Conservation (phyloP, 768 basidiomycete species). For the Trametes cinnabarina region DNA sequence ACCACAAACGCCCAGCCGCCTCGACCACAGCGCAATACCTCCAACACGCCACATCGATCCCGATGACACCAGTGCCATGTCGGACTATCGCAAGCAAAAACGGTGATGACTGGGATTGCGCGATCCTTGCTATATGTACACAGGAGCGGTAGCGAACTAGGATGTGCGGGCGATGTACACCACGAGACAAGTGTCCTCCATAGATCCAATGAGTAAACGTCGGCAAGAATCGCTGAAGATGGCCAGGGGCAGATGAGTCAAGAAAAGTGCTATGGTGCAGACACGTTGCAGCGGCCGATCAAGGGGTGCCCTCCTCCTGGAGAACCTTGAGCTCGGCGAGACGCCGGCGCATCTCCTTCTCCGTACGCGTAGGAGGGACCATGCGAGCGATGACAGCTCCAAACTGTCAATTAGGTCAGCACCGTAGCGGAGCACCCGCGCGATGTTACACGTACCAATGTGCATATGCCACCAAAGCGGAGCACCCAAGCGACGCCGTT, state of each 20-base stretch:
- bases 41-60: slow-evolving; percentile 26
- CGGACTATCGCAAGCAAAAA: slow-evolving; percentile 43
- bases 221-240: not conserved
- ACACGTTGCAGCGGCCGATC: not conserved
- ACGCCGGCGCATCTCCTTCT: slow-evolving; percentile 83
- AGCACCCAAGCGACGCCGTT: slow-evolving; percentile 93
- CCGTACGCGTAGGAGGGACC: slow-evolving; percentile 87
- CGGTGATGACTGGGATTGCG: slow-evolving; percentile 53
- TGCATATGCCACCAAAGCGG: slow-evolving; percentile 86
- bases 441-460: slow-evolving; percentile 45
- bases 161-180: slow-evolving; percentile 12
- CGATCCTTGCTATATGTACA: slow-evolving; percentile 44
- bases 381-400: slow-evolving; percentile 77
- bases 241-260: not conserved
- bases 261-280: not conserved
- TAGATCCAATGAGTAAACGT: not conserved
- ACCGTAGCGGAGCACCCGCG: not conserved
- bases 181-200: slow-evolving; percentile 1
- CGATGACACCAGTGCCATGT: slow-evolving; percentile 53
- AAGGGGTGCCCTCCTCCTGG: slow-evolving; percentile 51
- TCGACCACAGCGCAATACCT: slow-evolving; percentile 31
- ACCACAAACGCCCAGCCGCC: slow-evolving; percentile 19
- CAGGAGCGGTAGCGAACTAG: not conserved
- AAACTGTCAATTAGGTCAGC: slow-evolving; percentile 31
- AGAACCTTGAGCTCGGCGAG: slow-evolving; percentile 78